Conservation (phyloP, 129 eudicot genomes). For the Glebionis coronaria region DNA sequence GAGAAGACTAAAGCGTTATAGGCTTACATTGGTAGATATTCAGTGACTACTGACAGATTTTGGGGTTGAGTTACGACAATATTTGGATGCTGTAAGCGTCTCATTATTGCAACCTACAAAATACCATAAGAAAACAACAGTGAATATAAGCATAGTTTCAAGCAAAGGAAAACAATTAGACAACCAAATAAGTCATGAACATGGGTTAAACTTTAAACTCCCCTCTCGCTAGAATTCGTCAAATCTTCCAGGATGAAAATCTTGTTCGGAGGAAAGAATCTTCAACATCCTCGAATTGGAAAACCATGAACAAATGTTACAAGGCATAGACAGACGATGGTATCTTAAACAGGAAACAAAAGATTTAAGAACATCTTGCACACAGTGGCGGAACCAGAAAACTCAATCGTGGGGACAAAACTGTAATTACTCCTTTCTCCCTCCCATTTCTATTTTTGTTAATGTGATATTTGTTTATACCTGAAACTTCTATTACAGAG, state of each 20-base stretch:
- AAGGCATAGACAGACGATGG: not conserved
- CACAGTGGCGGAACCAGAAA: too few relatives aligned
- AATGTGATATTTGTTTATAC: too few relatives aligned
- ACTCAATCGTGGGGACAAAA: too few relatives aligned
- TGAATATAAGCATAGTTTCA: conserved; percentile 6
- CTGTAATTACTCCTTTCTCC: too few relatives aligned
- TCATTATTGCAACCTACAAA: conserved; percentile 87
- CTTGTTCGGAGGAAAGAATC: conserved; percentile 85
- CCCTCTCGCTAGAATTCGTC: conserved; percentile 89
- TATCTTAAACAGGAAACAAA: conserved; percentile 3
- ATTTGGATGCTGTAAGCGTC: conserved; percentile 94
- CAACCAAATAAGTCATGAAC: not conserved
- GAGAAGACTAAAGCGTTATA: conserved; percentile 12
- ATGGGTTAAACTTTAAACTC: conserved; percentile 2
- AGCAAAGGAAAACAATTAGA: not conserved
- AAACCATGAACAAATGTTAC: conserved; percentile 4
- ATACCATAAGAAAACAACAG: conserved; percentile 14
- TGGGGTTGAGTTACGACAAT: conserved; percentile 94
- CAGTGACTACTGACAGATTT: conserved; percentile 87
- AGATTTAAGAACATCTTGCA: too few relatives aligned
- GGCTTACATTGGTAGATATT: conserved; percentile 76
- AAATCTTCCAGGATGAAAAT: conserved; percentile 67
- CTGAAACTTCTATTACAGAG: too few relatives aligned
- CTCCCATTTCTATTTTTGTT: too few relatives aligned
- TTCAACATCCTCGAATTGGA: conserved; percentile 83